phyloP scores from a whole-genome alignment of 2,329 filamentous ascomycete genomes.

The Didymella sp. region DNA sequence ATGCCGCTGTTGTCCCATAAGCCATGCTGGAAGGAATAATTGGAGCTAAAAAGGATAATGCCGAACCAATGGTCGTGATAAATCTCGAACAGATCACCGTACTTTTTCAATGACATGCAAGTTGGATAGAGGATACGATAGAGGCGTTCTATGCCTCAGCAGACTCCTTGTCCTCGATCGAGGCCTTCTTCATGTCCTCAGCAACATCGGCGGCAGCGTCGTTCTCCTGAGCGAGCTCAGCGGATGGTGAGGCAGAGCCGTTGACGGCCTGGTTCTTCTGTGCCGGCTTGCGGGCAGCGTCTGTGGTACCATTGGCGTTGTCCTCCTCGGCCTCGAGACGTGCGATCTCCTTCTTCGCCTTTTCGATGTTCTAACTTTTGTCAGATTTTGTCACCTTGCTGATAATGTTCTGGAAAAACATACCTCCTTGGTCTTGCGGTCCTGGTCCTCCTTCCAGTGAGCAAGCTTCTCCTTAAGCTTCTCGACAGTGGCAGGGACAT shows the following conservation, averaged over 20 bases:
- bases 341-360: conserved; percentile 95
- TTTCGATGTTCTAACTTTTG: conserved; percentile 80
- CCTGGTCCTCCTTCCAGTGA: conserved; percentile 90
- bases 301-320: conserved; percentile 62
- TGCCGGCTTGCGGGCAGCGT: conserved; percentile 62
- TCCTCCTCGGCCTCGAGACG: conserved; percentile 76
- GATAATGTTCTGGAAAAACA: conserved; percentile 46
- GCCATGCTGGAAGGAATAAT: conserved; percentile 28
- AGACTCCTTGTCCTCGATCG: conserved; percentile 61
- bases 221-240: conserved; percentile 64
- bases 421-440: conserved; percentile 87
- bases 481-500: conserved; percentile 80
- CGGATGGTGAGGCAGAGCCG: conserved; percentile 58
- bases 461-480: conserved; percentile 92
- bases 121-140: conserved; percentile 1
- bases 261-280: conserved; percentile 61
- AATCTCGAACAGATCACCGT: conserved; percentile 28
- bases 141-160: conserved; percentile 33
- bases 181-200: conserved; percentile 66
- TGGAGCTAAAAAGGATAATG: conserved; percentile 25
- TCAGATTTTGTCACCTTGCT: neutral
- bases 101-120: conserved; percentile 22
- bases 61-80: conserved; percentile 28
- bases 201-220: conserved; percentile 65
- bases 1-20: conserved; percentile 31